Percentiles rank a stretch among this genome's conserved stretches.
These are phyloP conservation scores for Syzygium aromaticum DNA, from an alignment of 345 rosid genomes.

Conservation along the genomic window DNA sequence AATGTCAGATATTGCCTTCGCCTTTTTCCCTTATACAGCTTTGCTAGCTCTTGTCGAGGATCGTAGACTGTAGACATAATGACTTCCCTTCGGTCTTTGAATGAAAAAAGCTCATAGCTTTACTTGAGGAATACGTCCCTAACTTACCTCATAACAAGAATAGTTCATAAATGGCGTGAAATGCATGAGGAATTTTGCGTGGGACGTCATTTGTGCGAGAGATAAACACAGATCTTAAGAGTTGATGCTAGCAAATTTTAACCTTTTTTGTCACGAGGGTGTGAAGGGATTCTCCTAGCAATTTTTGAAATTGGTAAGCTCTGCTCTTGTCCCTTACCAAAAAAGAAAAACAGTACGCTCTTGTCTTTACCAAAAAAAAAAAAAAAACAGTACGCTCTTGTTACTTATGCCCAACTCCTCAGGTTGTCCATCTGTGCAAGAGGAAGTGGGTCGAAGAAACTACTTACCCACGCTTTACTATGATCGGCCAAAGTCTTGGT, in stretches of 20 bases:
- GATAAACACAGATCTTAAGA: neutral
- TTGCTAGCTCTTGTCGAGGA: neutral
- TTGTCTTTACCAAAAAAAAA: no score
- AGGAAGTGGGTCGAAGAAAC: slow-evolving; percentile 86
- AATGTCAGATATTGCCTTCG: neutral
- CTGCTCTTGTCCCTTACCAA: no score
- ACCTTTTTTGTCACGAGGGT: neutral
- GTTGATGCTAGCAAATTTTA: neutral
- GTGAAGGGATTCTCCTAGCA: neutral
- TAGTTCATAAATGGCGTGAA: neutral
- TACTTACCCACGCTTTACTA: slow-evolving; percentile 79
- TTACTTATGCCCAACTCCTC: neutral
- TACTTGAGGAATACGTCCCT: neutral
- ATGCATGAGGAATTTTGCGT: neutral
- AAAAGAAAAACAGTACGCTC: neutral
- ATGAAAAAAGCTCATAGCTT: neutral
- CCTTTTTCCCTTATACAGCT: neutral
- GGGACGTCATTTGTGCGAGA: neutral
- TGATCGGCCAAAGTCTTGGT: slow-evolving; percentile 97
- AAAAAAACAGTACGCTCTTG: neutral
- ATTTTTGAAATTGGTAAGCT: neutral
- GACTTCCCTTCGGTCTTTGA: neutral
- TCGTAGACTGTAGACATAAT: neutral
- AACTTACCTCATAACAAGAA: neutral
- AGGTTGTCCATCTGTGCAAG: slow-evolving; percentile 71